A percentile compares a stretch with the other conserved stretches of the same genome.
Evolutionary conservation across 1,284 basidiomycete genomes (phyloP).

Genomic region (Porphyrellus sp.): DNA sequence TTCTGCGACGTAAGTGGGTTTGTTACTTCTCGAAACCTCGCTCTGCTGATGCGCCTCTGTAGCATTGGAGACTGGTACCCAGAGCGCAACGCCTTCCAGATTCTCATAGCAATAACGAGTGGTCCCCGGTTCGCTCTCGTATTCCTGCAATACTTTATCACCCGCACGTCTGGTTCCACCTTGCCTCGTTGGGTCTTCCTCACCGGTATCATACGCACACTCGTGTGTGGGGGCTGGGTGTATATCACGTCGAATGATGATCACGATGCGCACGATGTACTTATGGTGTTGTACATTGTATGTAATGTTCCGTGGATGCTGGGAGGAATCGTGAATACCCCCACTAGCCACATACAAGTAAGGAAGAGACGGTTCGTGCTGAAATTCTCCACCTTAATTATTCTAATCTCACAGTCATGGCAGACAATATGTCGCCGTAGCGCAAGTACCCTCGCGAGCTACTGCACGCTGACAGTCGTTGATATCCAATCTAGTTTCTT

Average conservation of each 20-base stretch:
- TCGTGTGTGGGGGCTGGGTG: slow-evolving; percentile 91
- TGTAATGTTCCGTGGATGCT: slow-evolving; percentile 88
- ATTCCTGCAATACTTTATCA: slow-evolving; percentile 67
- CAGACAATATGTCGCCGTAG: slow-evolving; percentile 51
- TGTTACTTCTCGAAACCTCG: background rate
- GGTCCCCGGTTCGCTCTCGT: slow-evolving; percentile 83
- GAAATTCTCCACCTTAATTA: background rate
- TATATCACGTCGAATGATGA: slow-evolving; percentile 84
- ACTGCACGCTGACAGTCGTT: background rate
- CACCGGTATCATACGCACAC: slow-evolving; percentile 71
- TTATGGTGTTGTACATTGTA: slow-evolving; percentile 85
- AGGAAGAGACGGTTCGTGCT: slow-evolving; percentile 51
- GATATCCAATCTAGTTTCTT: slow-evolving; percentile 57
- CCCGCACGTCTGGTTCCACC: slow-evolving; percentile 42
- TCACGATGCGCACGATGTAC: slow-evolving; percentile 81
- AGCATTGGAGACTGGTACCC: slow-evolving; percentile 93
- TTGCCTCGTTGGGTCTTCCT: slow-evolving; percentile 59
- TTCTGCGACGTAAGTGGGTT: slow-evolving; percentile 75
- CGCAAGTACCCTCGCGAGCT: slow-evolving; percentile 37
- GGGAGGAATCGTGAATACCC: slow-evolving; percentile 60
- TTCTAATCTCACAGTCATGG: slow-evolving; percentile 2
- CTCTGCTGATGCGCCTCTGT: slow-evolving; percentile 1
- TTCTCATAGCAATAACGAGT: slow-evolving; percentile 83
- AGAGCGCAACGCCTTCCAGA: slow-evolving; percentile 86
- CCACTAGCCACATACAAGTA: slow-evolving; percentile 38